phyloP scores from a whole-genome alignment of 345 rosid genomes.

The Reutealis trisperma region DNA sequence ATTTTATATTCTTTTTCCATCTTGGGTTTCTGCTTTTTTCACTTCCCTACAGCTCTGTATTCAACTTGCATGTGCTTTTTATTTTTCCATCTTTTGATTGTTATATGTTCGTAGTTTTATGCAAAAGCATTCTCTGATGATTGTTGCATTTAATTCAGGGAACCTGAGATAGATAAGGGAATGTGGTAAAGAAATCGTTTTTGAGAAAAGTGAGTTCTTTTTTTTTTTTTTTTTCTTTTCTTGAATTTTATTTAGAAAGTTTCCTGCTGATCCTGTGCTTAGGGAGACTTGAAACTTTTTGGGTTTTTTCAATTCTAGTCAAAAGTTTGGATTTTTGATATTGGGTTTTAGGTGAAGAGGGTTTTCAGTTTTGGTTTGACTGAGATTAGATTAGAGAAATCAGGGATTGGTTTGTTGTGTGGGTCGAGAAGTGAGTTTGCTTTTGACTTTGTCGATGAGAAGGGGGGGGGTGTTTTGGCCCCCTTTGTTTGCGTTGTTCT shows the following conservation, averaged over 20 bases:
- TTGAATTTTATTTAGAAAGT: constrained; percentile 9
- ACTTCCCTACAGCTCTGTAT: constrained; percentile 6
- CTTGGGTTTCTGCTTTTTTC: constrained; percentile 18
- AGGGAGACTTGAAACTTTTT: constrained; percentile 19
- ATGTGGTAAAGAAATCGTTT: constrained; percentile 14
- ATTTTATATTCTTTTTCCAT: not conserved
- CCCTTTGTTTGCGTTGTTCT: constrained; percentile 15
- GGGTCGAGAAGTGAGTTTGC: constrained; percentile 29
- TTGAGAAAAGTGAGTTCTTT: constrained; percentile 16
- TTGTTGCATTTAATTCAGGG: constrained; percentile 19
- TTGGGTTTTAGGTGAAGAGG: constrained; percentile 21
- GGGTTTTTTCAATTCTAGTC: constrained; percentile 20
- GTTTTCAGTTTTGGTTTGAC: constrained; percentile 24
- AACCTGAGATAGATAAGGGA: constrained; percentile 1
- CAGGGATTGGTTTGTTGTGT: constrained; percentile 24
- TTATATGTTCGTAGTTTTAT: constrained; percentile 8
- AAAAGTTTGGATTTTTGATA: constrained; percentile 29
- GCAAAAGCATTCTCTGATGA: constrained; percentile 22
- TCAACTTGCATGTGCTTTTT: constrained; percentile 23
- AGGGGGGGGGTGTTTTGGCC: constrained; percentile 16
- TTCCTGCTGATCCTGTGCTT: constrained; percentile 24
- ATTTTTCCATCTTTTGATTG: constrained; percentile 26
- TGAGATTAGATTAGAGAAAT: constrained; percentile 24
- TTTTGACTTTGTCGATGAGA: constrained; percentile 20
- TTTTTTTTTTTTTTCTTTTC: not conserved